Conservation (phyloP, 768 basidiomycete species). For the Trametopsis cervina region DNA sequence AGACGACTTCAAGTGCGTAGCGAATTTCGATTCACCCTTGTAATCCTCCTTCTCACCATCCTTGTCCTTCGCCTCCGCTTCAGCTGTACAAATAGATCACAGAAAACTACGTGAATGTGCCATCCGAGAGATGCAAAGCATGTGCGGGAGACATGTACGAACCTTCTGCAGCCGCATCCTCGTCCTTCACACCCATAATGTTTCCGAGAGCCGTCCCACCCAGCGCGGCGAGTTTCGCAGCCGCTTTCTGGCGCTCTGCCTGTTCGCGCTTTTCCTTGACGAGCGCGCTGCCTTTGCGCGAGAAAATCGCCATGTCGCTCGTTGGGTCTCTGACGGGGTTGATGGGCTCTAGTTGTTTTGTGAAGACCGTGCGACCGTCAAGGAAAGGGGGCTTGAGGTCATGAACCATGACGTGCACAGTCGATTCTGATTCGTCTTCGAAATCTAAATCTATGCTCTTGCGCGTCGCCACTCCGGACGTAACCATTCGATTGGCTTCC, state of each 20-base stretch:
- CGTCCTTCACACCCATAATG: constrained; percentile 94
- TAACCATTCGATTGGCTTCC: constrained; percentile 97
- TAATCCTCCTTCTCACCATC: constrained; percentile 58
- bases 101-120: constrained; percentile 73
- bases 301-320: constrained; percentile 92
- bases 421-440: constrained; percentile 93
- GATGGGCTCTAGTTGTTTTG: constrained; percentile 94
- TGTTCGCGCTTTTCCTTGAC: constrained; percentile 96
- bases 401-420: constrained; percentile 96
- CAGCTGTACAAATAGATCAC: constrained; percentile 33
- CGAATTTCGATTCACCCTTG: constrained; percentile 95
- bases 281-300: constrained; percentile 92
- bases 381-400: constrained; percentile 97
- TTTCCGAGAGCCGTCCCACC: constrained; percentile 95
- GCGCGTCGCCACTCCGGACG: constrained; percentile 89
- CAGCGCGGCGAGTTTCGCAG: constrained; percentile 87
- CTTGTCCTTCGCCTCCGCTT: constrained; percentile 41
- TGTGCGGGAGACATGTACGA: constrained; percentile 29
- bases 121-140: constrained; percentile 36
- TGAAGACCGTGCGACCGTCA: constrained; percentile 93
- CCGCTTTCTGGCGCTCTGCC: constrained; percentile 92
- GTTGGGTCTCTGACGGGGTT: constrained; percentile 93
- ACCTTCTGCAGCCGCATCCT: constrained; percentile 91
- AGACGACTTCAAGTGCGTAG: constrained; percentile 81
- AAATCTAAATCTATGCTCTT: constrained; percentile 88